Base-by-base conservation (phyloP, 768 basidiomycete genomes). In the Phylloporus sp. region DNA sequence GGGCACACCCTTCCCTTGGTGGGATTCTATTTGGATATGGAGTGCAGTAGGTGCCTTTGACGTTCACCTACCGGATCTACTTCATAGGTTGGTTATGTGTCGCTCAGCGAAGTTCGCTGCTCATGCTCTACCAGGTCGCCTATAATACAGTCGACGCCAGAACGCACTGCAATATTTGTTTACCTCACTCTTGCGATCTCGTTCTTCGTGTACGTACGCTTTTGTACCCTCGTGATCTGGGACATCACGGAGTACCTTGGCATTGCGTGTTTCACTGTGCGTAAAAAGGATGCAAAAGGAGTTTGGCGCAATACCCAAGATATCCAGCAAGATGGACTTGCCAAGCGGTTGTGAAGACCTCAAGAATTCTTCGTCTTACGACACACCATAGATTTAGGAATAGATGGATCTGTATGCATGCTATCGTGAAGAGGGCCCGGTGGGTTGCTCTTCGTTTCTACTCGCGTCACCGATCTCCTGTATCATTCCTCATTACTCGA, bases 221-320 rank as follows among this genome's bases (percentile, higher is more conserved):
- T 95, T 69, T 88, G 86, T 60, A 76, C 80, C 26, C 73, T 86
- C n/a, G 91, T 95, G 49, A 92, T 95, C 60, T 71, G 69, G 53
- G 88, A 94, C 58, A 91, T 97, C 70, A 95, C 92, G 50, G 81
- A 93, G 53, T 87, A 86, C 70, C 79, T 95, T 55, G 95, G 95
- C 12, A 92, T 97, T 60, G 95, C 92, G 2, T 97, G 93, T 73
- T 93, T 97, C 64, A 92, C 89, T 15, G 93, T 97, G 40, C 76
- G 85, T 49, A 94, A 90, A 74, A 89, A 83, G 78, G 91, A 92
- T 57, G 72, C 72, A 32, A 67, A 78, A 41, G 87, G 88, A 11
- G 72, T 77, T 16, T 90, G 88, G 88, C 66, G 68, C 47, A 59
- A 69, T 31, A 69, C 71, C 13, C 50, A 57, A 6, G 64, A 65